phyloP scores from a whole-genome alignment of 345 rosid species.

The Boechera stricta region DNA sequence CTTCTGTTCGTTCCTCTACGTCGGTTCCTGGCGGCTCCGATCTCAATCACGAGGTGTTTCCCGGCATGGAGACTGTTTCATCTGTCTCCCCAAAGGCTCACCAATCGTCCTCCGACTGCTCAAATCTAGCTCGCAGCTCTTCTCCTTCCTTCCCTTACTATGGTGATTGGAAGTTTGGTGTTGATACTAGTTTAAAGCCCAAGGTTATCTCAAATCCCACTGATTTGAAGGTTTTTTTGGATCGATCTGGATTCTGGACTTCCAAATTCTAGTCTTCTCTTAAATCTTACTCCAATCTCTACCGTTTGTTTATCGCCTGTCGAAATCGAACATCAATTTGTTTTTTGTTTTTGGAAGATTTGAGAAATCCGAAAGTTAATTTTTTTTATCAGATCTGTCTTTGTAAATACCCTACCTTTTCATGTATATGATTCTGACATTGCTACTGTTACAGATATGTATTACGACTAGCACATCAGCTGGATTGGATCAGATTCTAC shows the following conservation, averaged over 20 bases:
- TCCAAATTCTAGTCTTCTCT: background rate
- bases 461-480: slow-evolving; percentile 94
- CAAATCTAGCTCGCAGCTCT: slow-evolving; percentile 60
- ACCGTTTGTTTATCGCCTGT: background rate
- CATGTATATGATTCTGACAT: slow-evolving; percentile 18
- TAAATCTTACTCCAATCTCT: slow-evolving; percentile 5
- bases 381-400: slow-evolving; percentile 33
- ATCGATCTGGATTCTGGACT: slow-evolving; percentile 33
- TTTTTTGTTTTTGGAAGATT: background rate
- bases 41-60: slow-evolving; percentile 71
- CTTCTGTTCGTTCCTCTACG: slow-evolving; percentile 50
- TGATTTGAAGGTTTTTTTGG: background rate
- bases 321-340: background rate
- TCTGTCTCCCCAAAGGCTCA: slow-evolving; percentile 70
- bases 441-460: slow-evolving; percentile 60
- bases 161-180: slow-evolving; percentile 74
- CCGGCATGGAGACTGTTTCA: slow-evolving; percentile 83
- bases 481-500: slow-evolving; percentile 91
- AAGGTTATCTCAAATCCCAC: slow-evolving; percentile 48
- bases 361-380: background rate
- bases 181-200: slow-evolving; percentile 64
- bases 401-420: slow-evolving; percentile 14
- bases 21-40: slow-evolving; percentile 73
- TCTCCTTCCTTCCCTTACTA: slow-evolving; percentile 87
- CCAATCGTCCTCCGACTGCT: slow-evolving; percentile 63